A percentile compares a stretch with the other conserved stretches of the same genome.
Evolutionary conservation across 75 land plant species (phyloP).

Genomic region (Ceratopteris richardii): DNA sequence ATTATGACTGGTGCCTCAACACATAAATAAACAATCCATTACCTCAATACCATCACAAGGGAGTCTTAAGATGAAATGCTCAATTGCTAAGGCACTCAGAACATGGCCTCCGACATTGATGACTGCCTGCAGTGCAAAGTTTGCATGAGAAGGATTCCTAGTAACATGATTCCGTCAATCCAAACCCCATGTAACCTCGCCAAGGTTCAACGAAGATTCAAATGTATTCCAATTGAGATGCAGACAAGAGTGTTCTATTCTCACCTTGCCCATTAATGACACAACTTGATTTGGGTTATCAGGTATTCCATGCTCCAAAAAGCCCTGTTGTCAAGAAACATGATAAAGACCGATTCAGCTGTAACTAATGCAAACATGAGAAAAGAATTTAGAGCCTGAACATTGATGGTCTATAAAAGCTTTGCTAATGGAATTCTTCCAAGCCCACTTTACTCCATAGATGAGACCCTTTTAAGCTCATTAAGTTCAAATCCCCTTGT

Average conservation of each 20-base stretch:
- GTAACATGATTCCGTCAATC: neutral
- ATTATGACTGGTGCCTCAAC: too few species aligned
- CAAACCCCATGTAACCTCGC: neutral
- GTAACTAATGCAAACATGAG: neutral
- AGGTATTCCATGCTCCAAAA: conserved; percentile 60
- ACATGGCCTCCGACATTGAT: conserved; percentile 54
- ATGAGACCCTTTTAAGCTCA: too few species aligned
- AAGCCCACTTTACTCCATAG: too few species aligned
- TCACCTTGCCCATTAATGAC: conserved; percentile 52
- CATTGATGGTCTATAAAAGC: too few species aligned
- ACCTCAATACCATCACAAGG: conserved; percentile 33
- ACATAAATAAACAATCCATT: too few species aligned
- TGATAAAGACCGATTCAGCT: neutral
- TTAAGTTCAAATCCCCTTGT: too few species aligned
- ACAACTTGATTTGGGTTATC: conserved; percentile 37
- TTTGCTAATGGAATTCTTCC: too few species aligned
- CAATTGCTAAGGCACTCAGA: conserved; percentile 58
- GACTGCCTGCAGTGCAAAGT: conserved; percentile 61
- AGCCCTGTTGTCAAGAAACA: conserved; percentile 32
- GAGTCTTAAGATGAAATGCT: conserved; percentile 58
- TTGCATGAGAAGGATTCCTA: too few species aligned
- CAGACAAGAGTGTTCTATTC: neutral
- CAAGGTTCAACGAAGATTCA: neutral
- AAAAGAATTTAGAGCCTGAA: conserved; percentile 7
- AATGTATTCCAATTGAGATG: neutral